These are phyloP conservation scores for Trametes meyenii DNA, from an alignment of 768 basidiomycete genomes.

Conservation along the genomic window DNA sequence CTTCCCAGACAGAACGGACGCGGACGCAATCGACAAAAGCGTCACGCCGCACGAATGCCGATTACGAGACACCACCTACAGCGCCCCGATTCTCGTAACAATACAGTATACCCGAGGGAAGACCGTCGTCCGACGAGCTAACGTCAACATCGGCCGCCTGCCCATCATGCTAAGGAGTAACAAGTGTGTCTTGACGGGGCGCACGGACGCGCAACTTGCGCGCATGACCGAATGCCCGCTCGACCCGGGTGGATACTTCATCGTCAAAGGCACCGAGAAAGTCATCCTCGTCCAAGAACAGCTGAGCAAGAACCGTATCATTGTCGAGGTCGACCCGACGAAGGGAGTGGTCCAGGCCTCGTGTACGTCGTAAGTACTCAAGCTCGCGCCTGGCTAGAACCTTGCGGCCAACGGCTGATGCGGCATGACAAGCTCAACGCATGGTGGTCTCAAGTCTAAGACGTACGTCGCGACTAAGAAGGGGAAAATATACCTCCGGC, in stretches of 20 bases:
- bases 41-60: slow-evolving; percentile 98
- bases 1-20: slow-evolving; percentile 87
- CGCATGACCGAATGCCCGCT: slow-evolving; percentile 95
- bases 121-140: slow-evolving; percentile 79
- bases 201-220: slow-evolving; percentile 81
- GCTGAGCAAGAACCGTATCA: slow-evolving; percentile 97
- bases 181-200: slow-evolving; percentile 87
- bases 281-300: slow-evolving; percentile 99
- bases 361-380: slow-evolving; percentile 82
- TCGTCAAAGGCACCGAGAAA: slow-evolving; percentile 99
- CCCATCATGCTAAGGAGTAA: slow-evolving; percentile 97
- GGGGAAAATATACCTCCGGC: slow-evolving; percentile 91
- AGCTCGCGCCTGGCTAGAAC: neutral
- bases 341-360: slow-evolving; percentile 94
- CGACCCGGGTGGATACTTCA: slow-evolving; percentile 99
- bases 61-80: slow-evolving; percentile 92
- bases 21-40: slow-evolving; percentile 72
- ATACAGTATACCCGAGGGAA: slow-evolving; percentile 94
- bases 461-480: slow-evolving; percentile 97
- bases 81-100: slow-evolving; percentile 90
- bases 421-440: slow-evolving; percentile 60
- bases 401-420: slow-evolving; percentile 18
- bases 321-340: slow-evolving; percentile 90
- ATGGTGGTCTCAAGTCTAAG: slow-evolving; percentile 90
- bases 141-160: slow-evolving; percentile 86